Conservation (phyloP, 2,329 filamentous ascomycete genomes). For the Colletotrichum chrysophilum region DNA sequence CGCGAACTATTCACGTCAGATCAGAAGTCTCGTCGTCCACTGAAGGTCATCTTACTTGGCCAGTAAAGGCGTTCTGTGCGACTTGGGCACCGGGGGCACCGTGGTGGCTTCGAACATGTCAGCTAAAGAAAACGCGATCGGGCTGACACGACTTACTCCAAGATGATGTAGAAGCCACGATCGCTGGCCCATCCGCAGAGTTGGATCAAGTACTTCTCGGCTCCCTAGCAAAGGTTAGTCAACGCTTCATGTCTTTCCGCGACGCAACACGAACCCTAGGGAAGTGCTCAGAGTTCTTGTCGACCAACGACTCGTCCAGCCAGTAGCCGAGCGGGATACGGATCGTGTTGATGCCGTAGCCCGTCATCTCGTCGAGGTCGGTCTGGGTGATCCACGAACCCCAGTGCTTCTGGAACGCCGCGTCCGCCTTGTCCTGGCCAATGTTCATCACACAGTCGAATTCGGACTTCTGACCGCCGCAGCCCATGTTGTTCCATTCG, state of each 20-base stretch:
- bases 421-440: slow-evolving; percentile 50
- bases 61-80: slow-evolving; percentile 50
- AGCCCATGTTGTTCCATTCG: slow-evolving; percentile 54
- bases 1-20: slow-evolving; percentile 20
- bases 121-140: neutral
- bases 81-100: slow-evolving; percentile 56
- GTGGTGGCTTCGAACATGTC: slow-evolving; percentile 38
- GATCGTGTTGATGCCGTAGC: slow-evolving; percentile 57
- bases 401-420: slow-evolving; percentile 56
- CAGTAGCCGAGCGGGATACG: slow-evolving; percentile 62
- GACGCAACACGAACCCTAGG: slow-evolving; percentile 31
- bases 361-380: slow-evolving; percentile 55
- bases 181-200: slow-evolving; percentile 54
- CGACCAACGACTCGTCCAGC: slow-evolving; percentile 55
- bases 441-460: slow-evolving; percentile 58
- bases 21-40: accelerated
- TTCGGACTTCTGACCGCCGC: slow-evolving; percentile 48
- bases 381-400: slow-evolving; percentile 50
- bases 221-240: slow-evolving; percentile 36
- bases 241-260: no score
- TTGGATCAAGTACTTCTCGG: slow-evolving; percentile 48
- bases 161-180: slow-evolving; percentile 56
- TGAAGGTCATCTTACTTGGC: slow-evolving; percentile 31
- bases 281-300: slow-evolving; percentile 52
- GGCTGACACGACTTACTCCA: slow-evolving; percentile 36